Conservation (phyloP, 2,329 filamentous ascomycete genomes). For the Diaporthe australafricana region DNA sequence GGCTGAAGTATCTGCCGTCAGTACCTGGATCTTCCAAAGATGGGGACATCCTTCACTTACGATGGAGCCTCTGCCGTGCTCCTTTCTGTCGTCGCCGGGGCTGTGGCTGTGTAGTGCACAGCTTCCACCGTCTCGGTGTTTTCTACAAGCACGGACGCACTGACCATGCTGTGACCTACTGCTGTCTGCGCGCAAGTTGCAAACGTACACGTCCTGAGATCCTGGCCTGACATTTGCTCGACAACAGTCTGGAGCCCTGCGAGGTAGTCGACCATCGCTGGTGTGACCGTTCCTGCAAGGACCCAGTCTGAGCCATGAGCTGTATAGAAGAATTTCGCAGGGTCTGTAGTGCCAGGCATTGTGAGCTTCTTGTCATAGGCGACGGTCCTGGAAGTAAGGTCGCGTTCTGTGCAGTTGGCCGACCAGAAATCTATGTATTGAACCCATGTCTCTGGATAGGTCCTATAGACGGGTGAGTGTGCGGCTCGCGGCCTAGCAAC, state of each 20-base stretch:
- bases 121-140: constrained; percentile 4
- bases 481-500: too few relatives aligned
- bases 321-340: constrained; percentile 22
- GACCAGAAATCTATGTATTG: constrained; percentile 23
- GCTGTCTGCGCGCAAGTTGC: constrained; percentile 21
- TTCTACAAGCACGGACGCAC: not conserved
- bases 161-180: constrained; percentile 17
- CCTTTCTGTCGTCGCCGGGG: not conserved
- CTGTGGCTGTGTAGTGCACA: constrained; percentile 16
- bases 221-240: constrained; percentile 17
- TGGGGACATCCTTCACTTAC: not conserved
- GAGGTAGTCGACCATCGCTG: constrained; percentile 7
- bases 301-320: not conserved
- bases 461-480: not conserved
- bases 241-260: constrained; percentile 11
- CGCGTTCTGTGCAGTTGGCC: constrained; percentile 24
- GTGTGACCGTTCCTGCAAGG: constrained; percentile 16
- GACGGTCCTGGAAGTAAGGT: not conserved
- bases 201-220: constrained; percentile 7
- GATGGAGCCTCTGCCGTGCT: constrained; percentile 7
- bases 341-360: constrained; percentile 9
- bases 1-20: not conserved
- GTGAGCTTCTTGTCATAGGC: constrained; percentile 11
- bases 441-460: constrained; percentile 7
- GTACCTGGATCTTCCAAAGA: not conserved